Evolutionary conservation across 169 alveolate genomes (phyloP), one percentile per base, ranked within the genome.

Genomic region (Ichthyophthirius multifiliis): DNA sequence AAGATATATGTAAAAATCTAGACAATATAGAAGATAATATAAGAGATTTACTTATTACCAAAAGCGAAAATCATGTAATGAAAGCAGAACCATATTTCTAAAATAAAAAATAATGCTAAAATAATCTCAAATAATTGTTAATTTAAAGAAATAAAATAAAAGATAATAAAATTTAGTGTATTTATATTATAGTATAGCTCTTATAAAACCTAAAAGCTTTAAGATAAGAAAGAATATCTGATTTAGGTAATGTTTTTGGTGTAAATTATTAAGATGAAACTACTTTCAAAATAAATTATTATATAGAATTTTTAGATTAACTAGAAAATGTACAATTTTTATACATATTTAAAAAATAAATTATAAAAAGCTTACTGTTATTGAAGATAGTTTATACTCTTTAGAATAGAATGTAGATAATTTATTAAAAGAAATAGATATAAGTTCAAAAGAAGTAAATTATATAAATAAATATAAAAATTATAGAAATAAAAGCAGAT

Each of bases 81-180:
- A 81, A 76, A 34, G 86, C 86, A 5, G 86, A 81, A 48, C 86
- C 86, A 10, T 39, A 71, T 27, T 81, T 81, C 35, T 65, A 76
- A 55, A 48, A 81, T 27, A 81, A 81, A 43, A 20, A 81, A 32
- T 47, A 74, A 27, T 43, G 73, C 10, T 47, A 67, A 35, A 47
- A 74, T 43, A 34, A 71, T 5, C 23, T 81, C 3, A 81, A 81
- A 46, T 46, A 48, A 3, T 55, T 64, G 37, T 37, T 73, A 32
- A 30, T 32, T 23, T 37, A 67, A 16, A 71, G 86, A 81, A 81
- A 81, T 41, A 81, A 81, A 73, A 71, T 81, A 7, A 81, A 81
- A 30, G 86, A 81, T 81, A 82, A 81, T 48, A 81, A 81, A 43
- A 81, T 81, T 65, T 31, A 45, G 30, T 41, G 67, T 12, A 81